phyloP scores from a whole-genome alignment of 148 eudicot species.

The Silene latifolia region DNA sequence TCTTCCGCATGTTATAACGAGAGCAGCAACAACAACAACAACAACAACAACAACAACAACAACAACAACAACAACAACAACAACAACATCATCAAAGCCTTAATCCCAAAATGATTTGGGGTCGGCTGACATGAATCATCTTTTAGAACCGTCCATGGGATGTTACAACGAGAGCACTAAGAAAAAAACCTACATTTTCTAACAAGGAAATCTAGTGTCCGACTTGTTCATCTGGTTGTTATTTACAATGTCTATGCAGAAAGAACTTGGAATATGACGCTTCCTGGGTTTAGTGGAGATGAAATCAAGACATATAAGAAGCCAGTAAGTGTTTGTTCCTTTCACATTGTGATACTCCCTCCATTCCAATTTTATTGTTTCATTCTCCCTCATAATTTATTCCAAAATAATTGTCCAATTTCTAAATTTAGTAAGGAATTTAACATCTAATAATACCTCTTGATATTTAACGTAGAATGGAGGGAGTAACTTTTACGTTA shows the following conservation, averaged over 20 bases:
- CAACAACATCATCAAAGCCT: too few species aligned
- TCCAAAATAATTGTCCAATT: not conserved
- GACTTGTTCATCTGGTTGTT: not conserved
- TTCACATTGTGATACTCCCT: not conserved
- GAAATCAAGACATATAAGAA: slow-evolving; percentile 71
- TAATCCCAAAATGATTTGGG: too few species aligned
- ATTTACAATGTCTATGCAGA: slow-evolving; percentile 39
- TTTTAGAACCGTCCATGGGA: too few species aligned
- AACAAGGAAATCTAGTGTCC: not conserved
- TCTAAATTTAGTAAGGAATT: not conserved
- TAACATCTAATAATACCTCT: not conserved
- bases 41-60: too few species aligned
- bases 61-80: too few species aligned
- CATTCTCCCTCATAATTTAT: not conserved
- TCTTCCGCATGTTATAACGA: not conserved
- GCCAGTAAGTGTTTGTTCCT: slow-evolving; percentile 44
- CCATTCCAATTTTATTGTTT: not conserved
- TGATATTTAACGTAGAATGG: not conserved
- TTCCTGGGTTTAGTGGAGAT: slow-evolving; percentile 87
- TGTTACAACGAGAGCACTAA: not conserved
- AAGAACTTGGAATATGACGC: slow-evolving; percentile 87
- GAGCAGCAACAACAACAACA: too few species aligned
- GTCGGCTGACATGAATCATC: too few species aligned
- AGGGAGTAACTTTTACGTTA: not conserved
- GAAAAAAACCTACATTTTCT: not conserved